phyloP scores from a whole-genome alignment of 169 alveolate genomes.

The Babesia ovis region DNA sequence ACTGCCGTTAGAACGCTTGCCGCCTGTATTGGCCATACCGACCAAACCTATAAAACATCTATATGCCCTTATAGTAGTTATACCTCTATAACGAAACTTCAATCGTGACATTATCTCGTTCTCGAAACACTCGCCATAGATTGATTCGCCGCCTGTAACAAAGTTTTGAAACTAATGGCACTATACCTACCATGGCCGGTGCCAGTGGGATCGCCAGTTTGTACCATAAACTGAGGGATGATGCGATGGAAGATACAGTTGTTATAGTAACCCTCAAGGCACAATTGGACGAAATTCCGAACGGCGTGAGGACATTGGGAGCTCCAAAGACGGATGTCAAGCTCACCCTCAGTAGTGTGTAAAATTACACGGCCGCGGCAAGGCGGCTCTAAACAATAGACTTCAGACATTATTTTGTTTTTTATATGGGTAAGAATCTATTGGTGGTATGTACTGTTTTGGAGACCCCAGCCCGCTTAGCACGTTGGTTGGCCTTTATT shows the following conservation, averaged over 20 bases:
- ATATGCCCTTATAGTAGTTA: too few relatives aligned
- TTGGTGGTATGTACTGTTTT: constrained; percentile 9
- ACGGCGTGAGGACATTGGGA: constrained; percentile 89
- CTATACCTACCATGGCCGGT: constrained; percentile 73
- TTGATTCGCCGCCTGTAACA: constrained; percentile 86
- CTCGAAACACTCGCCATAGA: constrained; percentile 91
- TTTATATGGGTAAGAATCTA: too few relatives aligned
- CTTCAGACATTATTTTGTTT: constrained; percentile 77
- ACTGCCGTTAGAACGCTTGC: constrained; percentile 72
- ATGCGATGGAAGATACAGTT: constrained; percentile 88
- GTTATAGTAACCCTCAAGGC: constrained; percentile 89
- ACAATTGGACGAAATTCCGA: constrained; percentile 86
- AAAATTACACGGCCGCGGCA: constrained; percentile 89
- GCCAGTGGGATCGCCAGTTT: constrained; percentile 87
- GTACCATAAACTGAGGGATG: constrained; percentile 86
- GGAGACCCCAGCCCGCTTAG: too few relatives aligned
- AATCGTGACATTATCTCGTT: constrained; percentile 91
- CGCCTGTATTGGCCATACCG: constrained; percentile 70
- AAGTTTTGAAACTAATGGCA: neutral
- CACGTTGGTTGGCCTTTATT: too few relatives aligned
- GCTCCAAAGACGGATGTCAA: constrained; percentile 89
- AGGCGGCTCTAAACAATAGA: constrained; percentile 87
- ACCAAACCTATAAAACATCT: constrained; percentile 55
- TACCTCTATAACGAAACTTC: constrained; percentile 79
- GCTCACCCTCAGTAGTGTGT: constrained; percentile 89